A percentile compares a stretch with the other conserved stretches of the same genome.
Evolutionary conservation across 192 early-diverging fungal species (phyloP).

Genomic region (Oehlia diaphana): DNA sequence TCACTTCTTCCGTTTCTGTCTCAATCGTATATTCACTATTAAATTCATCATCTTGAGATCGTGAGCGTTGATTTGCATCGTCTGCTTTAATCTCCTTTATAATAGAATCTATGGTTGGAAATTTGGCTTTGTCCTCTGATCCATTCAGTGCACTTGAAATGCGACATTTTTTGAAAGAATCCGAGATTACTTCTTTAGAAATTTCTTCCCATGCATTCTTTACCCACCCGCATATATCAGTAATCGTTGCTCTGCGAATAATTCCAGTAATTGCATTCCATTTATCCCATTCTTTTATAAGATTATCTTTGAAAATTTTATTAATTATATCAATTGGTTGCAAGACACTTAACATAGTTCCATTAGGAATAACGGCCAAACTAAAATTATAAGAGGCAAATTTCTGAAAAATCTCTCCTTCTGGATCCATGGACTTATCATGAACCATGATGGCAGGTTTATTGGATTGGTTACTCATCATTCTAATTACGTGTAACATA

Average conservation of each 20-base stretch:
- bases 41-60: not conserved
- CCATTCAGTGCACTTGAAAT: not conserved
- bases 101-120: not conserved
- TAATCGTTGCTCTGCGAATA: not conserved
- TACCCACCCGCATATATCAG: not conserved
- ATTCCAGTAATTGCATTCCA: not conserved
- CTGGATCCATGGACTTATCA: not conserved
- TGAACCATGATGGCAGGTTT: not conserved
- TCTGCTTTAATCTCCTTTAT: not conserved
- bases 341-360: not conserved
- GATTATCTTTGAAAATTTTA: not conserved
- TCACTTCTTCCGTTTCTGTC: not conserved
- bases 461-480: not conserved
- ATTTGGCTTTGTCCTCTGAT: not conserved
- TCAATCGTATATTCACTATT: not conserved
- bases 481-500: not conserved
- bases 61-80: not conserved
- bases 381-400: not conserved
- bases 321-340: not conserved
- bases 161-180: not conserved
- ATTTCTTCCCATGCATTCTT: constrained; percentile 21
- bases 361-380: not conserved
- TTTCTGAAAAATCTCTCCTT: not conserved
- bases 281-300: not conserved
- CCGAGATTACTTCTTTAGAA: not conserved